phyloP scores from a whole-genome alignment of 2,329 filamentous ascomycete genomes.

The Aquanectria penicillioides region DNA sequence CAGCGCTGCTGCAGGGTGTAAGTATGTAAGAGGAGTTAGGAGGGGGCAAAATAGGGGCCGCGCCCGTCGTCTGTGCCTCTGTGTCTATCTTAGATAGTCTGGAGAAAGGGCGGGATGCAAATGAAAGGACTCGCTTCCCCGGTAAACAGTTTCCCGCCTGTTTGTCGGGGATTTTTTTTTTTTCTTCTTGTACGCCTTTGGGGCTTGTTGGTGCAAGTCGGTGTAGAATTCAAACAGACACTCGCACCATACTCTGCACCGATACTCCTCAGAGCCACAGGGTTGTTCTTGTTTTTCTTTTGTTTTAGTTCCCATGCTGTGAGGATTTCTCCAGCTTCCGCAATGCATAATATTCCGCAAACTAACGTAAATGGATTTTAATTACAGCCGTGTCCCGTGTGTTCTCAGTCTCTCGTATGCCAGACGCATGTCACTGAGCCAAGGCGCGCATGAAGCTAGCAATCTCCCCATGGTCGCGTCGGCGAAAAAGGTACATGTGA shows the following conservation, averaged over 20 bases:
- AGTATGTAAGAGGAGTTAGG: background rate
- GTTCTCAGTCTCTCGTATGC: background rate
- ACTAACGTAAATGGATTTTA: no score
- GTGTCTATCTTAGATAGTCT: slow-evolving; percentile 21
- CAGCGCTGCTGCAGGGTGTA: background rate
- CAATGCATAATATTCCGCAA: no score
- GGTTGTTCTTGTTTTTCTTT: no score
- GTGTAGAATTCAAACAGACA: no score
- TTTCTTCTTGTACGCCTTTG: background rate
- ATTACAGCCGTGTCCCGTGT: slow-evolving; percentile 9
- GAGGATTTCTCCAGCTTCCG: no score
- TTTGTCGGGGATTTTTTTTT: background rate
- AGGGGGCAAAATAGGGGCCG: slow-evolving; percentile 15
- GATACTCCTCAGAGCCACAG: no score
- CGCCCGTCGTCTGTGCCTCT: slow-evolving; percentile 13
- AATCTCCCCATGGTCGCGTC: slow-evolving; percentile 14
- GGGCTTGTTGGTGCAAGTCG: no score
- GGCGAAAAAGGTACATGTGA: slow-evolving; percentile 7
- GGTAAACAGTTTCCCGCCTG: slow-evolving; percentile 5
- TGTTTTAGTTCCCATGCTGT: no score
- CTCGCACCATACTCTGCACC: no score
- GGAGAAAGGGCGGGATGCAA: slow-evolving; percentile 30
- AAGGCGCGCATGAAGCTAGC: slow-evolving; percentile 22
- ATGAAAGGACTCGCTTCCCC: slow-evolving; percentile 40
- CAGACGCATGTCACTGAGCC: slow-evolving; percentile 1